Evolutionary conservation across 176 grass and related monocot species (phyloP), one percentile per base, ranked within the genome.

Genomic region (Oryza coarctata): DNA sequence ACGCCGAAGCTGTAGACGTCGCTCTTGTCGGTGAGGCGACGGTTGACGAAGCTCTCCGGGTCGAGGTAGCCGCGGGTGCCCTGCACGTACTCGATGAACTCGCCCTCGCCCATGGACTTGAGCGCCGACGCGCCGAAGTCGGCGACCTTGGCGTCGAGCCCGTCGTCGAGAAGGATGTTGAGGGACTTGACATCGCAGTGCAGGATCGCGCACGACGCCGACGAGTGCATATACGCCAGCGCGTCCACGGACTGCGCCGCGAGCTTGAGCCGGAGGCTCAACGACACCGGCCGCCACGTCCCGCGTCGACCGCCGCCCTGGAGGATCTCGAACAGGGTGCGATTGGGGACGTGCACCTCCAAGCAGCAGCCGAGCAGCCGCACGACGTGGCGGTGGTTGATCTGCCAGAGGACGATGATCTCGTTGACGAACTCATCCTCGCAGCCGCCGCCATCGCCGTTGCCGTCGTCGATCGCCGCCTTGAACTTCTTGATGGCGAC

Each of bases 1-100:
- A 91, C 89, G 5, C 89, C 81, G 47, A 79, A 90, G 66, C 88
- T 90, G 74, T 90, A 84, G 12, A 90, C 88, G 25, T 90, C 84
- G 62, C 88, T 91, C 81, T 91, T 91, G 63, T 91, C 85, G 32
- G 89, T 87, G 36, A 91, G 81, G 57, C 87, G 89, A 12, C 78
- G 84, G 62, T 84, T 91, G 50, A 75, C 85, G 76, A 84, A 91
- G 85, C 87, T 87, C 76, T 91, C 85, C 11, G 85, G 85, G 64
- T 91, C 85, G 18, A 91, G 85, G 65, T 87, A 91, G 2, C 89
- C 88, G 10, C 87, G 79, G 1, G 89, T 87, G 13, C 85, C 89
- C 63, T 91, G 89, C 9, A 81, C 89, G 61, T 76, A 85, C 43
- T 81, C 81, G 26, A 85, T 84, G 23, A 91, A 39, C 74, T 88